phyloP scores from a whole-genome alignment of 352 stramenopile species.

The Globisporangium echinulatum region DNA sequence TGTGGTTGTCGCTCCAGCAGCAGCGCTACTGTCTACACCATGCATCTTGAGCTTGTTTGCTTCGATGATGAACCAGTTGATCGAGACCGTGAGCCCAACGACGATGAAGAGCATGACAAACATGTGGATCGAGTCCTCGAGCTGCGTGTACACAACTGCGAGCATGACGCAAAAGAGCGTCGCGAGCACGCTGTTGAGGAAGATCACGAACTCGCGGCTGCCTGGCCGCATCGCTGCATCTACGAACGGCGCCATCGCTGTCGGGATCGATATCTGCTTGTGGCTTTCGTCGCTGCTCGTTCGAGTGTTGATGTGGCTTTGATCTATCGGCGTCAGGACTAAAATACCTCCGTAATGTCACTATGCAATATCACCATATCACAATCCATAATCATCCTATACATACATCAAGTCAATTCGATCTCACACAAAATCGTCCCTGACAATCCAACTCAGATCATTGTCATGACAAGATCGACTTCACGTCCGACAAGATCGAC shows the following conservation, averaged over 20 bases:
- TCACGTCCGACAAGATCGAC: too few species aligned
- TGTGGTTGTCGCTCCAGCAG: not conserved
- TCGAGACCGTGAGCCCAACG: constrained; percentile 70
- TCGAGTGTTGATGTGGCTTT: not conserved
- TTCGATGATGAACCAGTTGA: constrained; percentile 86
- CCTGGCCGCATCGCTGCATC: constrained; percentile 53
- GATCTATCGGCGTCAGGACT: not conserved
- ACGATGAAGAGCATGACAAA: constrained; percentile 83
- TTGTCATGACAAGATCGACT: too few species aligned
- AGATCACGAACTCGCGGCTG: constrained; percentile 68
- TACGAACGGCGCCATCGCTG: constrained; percentile 27
- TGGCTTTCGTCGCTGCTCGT: not conserved
- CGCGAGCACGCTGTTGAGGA: constrained; percentile 61
- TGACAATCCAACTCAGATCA: too few species aligned
- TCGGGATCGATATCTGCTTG: too few species aligned
- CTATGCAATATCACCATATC: not conserved
- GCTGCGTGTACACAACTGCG: constrained; percentile 66
- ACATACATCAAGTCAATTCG: too few species aligned
- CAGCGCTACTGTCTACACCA: constrained; percentile 5
- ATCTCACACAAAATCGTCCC: too few species aligned
- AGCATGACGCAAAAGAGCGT: constrained; percentile 73
- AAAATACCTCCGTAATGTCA: not conserved
- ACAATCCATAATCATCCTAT: too few species aligned
- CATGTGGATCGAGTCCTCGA: constrained; percentile 78
- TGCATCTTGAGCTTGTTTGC: constrained; percentile 56